phyloP scores from a whole-genome alignment of 2,329 filamentous ascomycete genomes.

The Pestalotiopsis sp. region DNA sequence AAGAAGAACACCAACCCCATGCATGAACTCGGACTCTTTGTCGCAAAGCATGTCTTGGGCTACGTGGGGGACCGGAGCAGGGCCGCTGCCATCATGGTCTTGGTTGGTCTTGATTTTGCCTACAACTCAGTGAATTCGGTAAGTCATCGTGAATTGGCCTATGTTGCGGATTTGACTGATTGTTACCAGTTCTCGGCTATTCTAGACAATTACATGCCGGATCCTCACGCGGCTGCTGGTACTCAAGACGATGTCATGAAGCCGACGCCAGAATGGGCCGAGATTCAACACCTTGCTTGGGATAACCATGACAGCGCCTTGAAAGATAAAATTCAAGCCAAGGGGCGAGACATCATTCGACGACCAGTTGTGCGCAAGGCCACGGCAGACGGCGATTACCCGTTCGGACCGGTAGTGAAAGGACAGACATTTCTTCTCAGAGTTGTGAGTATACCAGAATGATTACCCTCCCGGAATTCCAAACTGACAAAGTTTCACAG shows the following conservation, averaged over 20 bases:
- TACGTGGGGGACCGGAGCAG: constrained; percentile 7
- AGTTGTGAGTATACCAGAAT: background rate
- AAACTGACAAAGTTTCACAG: constrained; percentile 3
- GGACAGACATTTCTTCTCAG: background rate
- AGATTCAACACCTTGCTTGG: background rate
- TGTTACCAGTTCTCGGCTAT: constrained; percentile 6
- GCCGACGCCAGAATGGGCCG: constrained; percentile 1
- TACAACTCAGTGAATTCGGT: constrained; percentile 11
- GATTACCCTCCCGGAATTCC: background rate
- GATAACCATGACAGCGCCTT: background rate
- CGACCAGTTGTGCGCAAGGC: constrained; percentile 8
- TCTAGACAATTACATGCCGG: constrained; percentile 9
- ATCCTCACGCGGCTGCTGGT: constrained; percentile 2
- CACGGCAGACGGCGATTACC: background rate
- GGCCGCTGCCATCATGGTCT: constrained; percentile 7
- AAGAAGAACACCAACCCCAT: constrained; percentile 6
- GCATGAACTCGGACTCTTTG: constrained; percentile 13
- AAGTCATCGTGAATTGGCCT: background rate
- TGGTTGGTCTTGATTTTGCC: constrained; percentile 12
- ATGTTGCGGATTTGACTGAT: background rate
- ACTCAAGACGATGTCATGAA: background rate
- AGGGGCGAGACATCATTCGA: constrained; percentile 5
- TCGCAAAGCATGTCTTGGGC: constrained; percentile 9
- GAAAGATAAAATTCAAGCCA: constrained; percentile 3
- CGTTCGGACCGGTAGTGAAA: background rate